phyloP scores from a whole-genome alignment of 2,329 filamentous ascomycete species.

The Neofusicoccum kwambonambiense region DNA sequence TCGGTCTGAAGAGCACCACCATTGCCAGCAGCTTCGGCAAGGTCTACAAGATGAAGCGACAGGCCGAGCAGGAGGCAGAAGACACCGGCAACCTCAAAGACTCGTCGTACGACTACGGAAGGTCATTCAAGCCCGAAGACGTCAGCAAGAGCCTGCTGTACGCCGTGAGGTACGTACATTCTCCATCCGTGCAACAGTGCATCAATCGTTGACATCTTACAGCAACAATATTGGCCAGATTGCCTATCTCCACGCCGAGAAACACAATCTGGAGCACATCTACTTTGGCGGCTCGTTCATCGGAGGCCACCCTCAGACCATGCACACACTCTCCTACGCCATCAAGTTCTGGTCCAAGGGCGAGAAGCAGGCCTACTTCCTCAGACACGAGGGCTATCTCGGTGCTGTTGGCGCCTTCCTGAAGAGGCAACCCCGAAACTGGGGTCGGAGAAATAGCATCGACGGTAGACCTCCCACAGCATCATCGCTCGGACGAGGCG shows the following conservation, averaged over 20 bases:
- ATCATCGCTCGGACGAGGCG: not conserved
- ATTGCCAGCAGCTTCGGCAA: constrained; percentile 97
- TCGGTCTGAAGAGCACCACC: constrained; percentile 90
- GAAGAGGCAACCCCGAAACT: constrained; percentile 84
- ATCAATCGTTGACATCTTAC: constrained; percentile 22
- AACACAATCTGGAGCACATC: constrained; percentile 85
- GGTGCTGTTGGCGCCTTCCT: constrained; percentile 93
- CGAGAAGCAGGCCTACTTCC: constrained; percentile 90
- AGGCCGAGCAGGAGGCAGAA: constrained; percentile 76
- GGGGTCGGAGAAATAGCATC: constrained; percentile 80
- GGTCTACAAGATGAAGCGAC: constrained; percentile 87
- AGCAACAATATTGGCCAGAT: constrained; percentile 99
- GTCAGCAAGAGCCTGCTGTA: constrained; percentile 90
- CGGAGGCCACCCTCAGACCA: constrained; percentile 91
- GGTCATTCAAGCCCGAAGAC: constrained; percentile 74
- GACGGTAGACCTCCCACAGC: constrained; percentile 41
- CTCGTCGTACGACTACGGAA: constrained; percentile 33
- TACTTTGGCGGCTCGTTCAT: constrained; percentile 99
- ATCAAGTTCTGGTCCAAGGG: constrained; percentile 98
- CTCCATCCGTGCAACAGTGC: not conserved
- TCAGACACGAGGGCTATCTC: constrained; percentile 93
- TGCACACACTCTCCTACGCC: constrained; percentile 94
- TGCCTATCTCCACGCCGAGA: constrained; percentile 93
- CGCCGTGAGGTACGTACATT: constrained; percentile 64
- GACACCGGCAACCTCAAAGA: constrained; percentile 57